phyloP scores from a whole-genome alignment of 1,284 basidiomycete species.

The Inonotus obliquus region DNA sequence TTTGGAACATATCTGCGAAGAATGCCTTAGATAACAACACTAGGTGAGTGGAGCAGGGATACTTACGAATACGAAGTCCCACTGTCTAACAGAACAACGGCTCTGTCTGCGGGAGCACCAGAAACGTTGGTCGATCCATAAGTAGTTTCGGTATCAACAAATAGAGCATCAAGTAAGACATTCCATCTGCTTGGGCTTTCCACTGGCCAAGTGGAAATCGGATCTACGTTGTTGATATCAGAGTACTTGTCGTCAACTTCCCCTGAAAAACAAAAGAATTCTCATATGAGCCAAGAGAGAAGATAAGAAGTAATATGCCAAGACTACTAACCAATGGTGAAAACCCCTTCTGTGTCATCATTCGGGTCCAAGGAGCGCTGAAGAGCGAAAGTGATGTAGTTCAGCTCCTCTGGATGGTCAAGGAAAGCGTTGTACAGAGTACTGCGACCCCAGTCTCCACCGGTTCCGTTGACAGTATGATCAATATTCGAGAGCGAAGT shows the following conservation, averaged over 20 bases:
- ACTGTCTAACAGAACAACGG: conserved; percentile 69
- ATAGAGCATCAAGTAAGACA: conserved; percentile 63
- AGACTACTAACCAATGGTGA: conserved; percentile 54
- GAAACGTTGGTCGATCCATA: conserved; percentile 50
- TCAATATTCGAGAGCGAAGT: conserved; percentile 69
- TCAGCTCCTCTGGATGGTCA: conserved; percentile 61
- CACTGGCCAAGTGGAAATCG: conserved; percentile 68
- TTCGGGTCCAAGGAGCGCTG: conserved; percentile 48
- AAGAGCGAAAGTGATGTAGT: conserved; percentile 73
- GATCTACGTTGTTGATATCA: conserved; percentile 45
- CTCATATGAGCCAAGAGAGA: conserved; percentile 13
- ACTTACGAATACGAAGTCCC: conserved; percentile 75
- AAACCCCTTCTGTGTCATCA: conserved; percentile 56
- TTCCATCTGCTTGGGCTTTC: conserved; percentile 64
- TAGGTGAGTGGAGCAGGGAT: conserved; percentile 9
- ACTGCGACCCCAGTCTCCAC: conserved; percentile 55
- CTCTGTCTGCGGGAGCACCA: conserved; percentile 57
- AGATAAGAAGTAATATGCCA: not conserved
- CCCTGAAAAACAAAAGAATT: conserved; percentile 33
- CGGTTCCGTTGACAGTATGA: conserved; percentile 49
- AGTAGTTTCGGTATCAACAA: conserved; percentile 48
- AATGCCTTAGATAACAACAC: not conserved
- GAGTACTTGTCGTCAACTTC: conserved; percentile 61
- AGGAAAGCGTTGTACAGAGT: conserved; percentile 71
- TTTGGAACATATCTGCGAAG: conserved; percentile 54